Percentiles rank a stretch among this genome's conserved stretches.
Conservation (phyloP, 2,329 filamentous ascomycete species). For the Pestalotiopsis sp. region DNA sequence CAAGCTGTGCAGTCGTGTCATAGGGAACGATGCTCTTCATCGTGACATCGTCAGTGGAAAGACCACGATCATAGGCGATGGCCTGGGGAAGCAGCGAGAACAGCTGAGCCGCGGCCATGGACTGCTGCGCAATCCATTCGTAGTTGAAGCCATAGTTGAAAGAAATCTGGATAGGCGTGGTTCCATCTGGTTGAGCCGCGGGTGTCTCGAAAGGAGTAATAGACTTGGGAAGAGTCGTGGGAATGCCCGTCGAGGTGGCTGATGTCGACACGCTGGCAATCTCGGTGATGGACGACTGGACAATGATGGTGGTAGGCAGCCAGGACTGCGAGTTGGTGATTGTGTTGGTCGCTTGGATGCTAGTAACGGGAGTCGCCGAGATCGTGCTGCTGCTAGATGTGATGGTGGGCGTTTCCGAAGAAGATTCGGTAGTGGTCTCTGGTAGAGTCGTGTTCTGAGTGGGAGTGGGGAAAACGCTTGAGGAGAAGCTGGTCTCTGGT, state of each 20-base stretch:
- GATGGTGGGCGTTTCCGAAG: conserved; percentile 13
- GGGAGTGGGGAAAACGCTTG: background rate
- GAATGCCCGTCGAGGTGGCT: conserved; percentile 56
- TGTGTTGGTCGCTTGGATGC: conserved; percentile 45
- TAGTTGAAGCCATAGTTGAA: conserved; percentile 85
- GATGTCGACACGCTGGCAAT: conserved; percentile 40
- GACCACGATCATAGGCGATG: conserved; percentile 64
- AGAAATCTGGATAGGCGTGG: conserved; percentile 78
- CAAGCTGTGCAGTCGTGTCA: conserved; percentile 69
- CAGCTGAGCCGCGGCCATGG: conserved; percentile 80
- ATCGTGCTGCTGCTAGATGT: conserved; percentile 18
- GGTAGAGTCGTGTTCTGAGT: conserved; percentile 18
- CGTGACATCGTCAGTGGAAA: conserved; percentile 58
- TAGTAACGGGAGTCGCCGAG: conserved; percentile 33
- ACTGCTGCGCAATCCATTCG: conserved; percentile 73
- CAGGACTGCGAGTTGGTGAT: conserved; percentile 47
- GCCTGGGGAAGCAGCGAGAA: conserved; percentile 77
- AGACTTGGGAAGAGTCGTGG: conserved; percentile 70
- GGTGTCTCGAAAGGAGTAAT: conserved; percentile 71
- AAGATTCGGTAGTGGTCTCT: conserved; percentile 17
- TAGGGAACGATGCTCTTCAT: conserved; percentile 77
- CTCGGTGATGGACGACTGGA: conserved; percentile 51
- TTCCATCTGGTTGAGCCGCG: conserved; percentile 59
- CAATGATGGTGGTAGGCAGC: conserved; percentile 65
- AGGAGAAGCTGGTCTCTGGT: background rate